Conservation (phyloP, 805 yeast genomes). For the Lachancea meyersii region DNA sequence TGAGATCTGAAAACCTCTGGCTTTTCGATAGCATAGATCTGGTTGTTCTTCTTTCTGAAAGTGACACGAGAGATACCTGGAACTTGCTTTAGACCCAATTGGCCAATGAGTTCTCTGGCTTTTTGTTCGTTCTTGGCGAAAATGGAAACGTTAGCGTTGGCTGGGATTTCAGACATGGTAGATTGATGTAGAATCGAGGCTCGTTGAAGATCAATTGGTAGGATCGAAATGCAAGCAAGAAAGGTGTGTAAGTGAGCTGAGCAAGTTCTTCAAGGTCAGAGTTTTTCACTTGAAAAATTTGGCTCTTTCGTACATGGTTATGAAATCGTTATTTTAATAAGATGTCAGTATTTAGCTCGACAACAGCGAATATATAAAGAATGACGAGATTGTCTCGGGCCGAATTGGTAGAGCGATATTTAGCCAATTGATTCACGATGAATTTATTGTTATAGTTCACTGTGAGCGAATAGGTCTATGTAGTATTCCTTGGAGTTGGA, state of each 20-base stretch:
- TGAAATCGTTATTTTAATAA: neutral
- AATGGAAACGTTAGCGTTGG: conserved; percentile 43
- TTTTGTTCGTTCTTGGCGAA: conserved; percentile 89
- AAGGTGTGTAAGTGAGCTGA: neutral
- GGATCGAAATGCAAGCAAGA: neutral
- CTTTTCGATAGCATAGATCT: conserved; percentile 80
- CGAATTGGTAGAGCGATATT: too few relatives aligned
- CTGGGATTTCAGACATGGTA: conserved; percentile 27
- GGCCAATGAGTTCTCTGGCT: conserved; percentile 84
- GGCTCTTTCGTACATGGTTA: neutral
- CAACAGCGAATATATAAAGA: too few relatives aligned
- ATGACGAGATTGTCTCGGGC: too few relatives aligned
- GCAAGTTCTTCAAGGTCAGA: neutral
- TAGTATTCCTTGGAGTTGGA: too few relatives aligned
- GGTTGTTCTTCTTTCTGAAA: conserved; percentile 87
- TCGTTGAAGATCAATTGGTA: neutral
- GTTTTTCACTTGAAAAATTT: conserved; percentile 1
- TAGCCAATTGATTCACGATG: too few relatives aligned
- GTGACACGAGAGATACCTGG: conserved; percentile 94
- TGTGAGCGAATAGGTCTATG: too few relatives aligned
- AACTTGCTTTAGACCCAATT: conserved; percentile 83
- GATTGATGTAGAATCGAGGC: too few relatives aligned
- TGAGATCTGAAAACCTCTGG: conserved; percentile 96
- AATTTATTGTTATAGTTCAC: too few relatives aligned
- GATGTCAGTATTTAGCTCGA: too few relatives aligned